phyloP scores from a whole-genome alignment of 257 asterid genomes.

The Przewalskia tangutica region DNA sequence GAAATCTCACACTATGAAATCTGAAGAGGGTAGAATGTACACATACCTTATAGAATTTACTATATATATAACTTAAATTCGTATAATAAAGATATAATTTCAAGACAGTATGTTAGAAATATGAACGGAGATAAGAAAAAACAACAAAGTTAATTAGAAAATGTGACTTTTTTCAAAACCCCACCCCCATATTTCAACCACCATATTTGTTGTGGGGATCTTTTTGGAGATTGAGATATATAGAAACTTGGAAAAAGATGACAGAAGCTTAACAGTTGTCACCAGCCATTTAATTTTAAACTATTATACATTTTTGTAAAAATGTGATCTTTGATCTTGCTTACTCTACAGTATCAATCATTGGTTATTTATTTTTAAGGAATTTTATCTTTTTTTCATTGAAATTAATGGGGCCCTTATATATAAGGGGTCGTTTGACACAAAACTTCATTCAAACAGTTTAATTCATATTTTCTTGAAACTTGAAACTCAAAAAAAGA shows the following conservation, averaged over 20 bases:
- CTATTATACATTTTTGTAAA: slow-evolving; percentile 8
- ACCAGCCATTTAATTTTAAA: slow-evolving; percentile 30
- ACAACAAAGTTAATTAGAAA: background rate
- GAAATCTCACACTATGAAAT: too few relatives aligned
- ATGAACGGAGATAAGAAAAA: background rate
- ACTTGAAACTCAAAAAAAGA: background rate
- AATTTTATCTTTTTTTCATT: slow-evolving; percentile 10
- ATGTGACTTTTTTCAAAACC: background rate
- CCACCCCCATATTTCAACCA: slow-evolving; percentile 39
- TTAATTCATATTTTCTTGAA: background rate
- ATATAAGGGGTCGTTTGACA: slow-evolving; percentile 17
- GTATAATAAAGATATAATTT: background rate
- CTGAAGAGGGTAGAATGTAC: too few relatives aligned
- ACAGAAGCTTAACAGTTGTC: slow-evolving; percentile 66
- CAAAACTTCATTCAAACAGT: slow-evolving; percentile 6
- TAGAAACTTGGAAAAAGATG: slow-evolving; percentile 26
- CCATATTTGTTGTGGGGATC: slow-evolving; percentile 59
- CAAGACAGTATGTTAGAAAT: background rate
- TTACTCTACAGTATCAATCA: slow-evolving; percentile 31
- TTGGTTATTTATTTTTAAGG: slow-evolving; percentile 15
- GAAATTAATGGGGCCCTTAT: slow-evolving; percentile 28
- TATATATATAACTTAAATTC: too few relatives aligned
- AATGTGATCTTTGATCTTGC: slow-evolving; percentile 26
- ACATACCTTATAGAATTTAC: too few relatives aligned
- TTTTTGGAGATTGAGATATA: slow-evolving; percentile 45